Evolutionary conservation across 345 rosid genomes (phyloP).

Genomic region (Brassica rapa): DNA sequence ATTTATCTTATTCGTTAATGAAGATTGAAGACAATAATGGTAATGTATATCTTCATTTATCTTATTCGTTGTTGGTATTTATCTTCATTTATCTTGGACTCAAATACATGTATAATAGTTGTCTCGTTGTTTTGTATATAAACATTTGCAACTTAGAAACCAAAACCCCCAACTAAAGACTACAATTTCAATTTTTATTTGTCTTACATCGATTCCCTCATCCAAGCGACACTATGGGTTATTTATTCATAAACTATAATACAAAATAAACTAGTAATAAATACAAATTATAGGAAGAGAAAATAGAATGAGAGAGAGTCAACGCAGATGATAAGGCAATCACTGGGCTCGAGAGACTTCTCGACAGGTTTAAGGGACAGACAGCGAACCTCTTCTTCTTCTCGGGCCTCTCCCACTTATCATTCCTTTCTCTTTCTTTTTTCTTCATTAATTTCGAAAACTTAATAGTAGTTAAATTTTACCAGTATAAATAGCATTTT

Average conservation of each 20-base stretch:
- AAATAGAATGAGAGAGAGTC: neutral
- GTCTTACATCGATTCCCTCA: slow-evolving; percentile 11
- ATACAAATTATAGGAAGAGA: neutral
- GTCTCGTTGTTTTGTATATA: neutral
- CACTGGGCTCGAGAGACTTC: slow-evolving; percentile 44
- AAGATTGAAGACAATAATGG: neutral
- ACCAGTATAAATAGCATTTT: neutral
- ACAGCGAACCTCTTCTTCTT: slow-evolving; percentile 40
- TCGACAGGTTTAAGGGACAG: slow-evolving; percentile 38
- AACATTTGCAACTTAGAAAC: neutral
- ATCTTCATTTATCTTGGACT: neutral
- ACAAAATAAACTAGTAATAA: neutral
- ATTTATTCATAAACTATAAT: neutral
- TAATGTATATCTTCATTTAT: neutral
- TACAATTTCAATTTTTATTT: slow-evolving; percentile 17
- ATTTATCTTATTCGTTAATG: neutral
- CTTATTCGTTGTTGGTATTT: too few species aligned
- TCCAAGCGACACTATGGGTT: slow-evolving; percentile 10
- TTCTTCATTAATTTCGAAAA: neutral
- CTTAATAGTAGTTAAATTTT: neutral
- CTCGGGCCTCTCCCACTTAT: slow-evolving; percentile 41
- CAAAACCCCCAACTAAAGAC: neutral
- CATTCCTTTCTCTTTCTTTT: slow-evolving; percentile 18
- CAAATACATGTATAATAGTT: neutral
- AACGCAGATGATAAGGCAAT: slow-evolving; percentile 35